phyloP scores from a whole-genome alignment of 2,329 filamentous ascomycete species.

The Alternaria brassicicola region DNA sequence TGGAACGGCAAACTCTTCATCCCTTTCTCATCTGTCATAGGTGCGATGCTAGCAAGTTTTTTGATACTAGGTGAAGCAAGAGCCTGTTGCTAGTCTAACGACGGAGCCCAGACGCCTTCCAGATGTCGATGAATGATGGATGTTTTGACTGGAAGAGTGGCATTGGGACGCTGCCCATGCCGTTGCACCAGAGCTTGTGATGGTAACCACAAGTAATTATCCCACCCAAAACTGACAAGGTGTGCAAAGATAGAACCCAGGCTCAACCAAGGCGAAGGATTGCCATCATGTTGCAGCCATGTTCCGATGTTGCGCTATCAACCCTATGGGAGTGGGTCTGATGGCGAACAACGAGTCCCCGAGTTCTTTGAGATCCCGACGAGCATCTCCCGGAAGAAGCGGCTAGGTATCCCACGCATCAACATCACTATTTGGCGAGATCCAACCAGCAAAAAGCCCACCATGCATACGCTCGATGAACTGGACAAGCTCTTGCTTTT shows the following conservation, averaged over 20 bases:
- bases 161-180: neutral
- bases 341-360: conserved; percentile 14
- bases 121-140: neutral
- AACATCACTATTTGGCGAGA: neutral
- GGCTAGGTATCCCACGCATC: neutral
- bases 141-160: neutral
- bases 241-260: neutral
- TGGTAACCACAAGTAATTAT: neutral
- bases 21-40: neutral
- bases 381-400: conserved; percentile 22
- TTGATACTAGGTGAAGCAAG: neutral
- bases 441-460: neutral
- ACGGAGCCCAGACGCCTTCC: neutral
- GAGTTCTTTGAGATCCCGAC: conserved; percentile 19
- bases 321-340: conserved; percentile 14
- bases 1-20: neutral
- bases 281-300: neutral
- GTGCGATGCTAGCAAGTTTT: neutral
- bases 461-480: fast-evolving
- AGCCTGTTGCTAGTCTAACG: neutral
- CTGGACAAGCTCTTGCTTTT: neutral
- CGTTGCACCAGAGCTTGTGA: neutral
- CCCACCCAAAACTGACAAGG: neutral
- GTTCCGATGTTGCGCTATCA: neutral
- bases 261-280: neutral